Percentiles rank a stretch among this genome's conserved stretches.
Evolutionary conservation across 805 yeast genomes (phyloP).

Genomic region (Sugiyamaella mastotermitis): DNA sequence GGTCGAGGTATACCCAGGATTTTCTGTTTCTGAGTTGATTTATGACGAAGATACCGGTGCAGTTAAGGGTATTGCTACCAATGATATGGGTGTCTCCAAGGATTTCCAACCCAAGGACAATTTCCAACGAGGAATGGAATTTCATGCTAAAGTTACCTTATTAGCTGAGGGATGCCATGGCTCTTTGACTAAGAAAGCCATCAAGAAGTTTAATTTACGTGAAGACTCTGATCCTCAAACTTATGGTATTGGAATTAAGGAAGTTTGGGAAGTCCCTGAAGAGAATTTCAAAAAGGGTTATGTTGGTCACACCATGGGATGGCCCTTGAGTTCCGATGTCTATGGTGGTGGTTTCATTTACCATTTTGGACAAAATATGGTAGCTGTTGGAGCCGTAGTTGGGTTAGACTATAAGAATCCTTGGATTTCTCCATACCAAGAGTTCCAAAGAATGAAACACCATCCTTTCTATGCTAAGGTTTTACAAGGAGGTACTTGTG

Average conservation of each 20-base stretch:
- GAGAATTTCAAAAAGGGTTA: constrained; percentile 74
- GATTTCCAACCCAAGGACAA: constrained; percentile 69
- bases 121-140: constrained; percentile 97
- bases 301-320: constrained; percentile 85
- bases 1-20: constrained; percentile 88
- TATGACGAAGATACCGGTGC: constrained; percentile 47
- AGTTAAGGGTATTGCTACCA: constrained; percentile 88
- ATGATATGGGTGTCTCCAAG: constrained; percentile 80
- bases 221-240: constrained; percentile 67
- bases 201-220: constrained; percentile 63
- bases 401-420: constrained; percentile 96
- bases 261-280: constrained; percentile 91
- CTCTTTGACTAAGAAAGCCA: constrained; percentile 73
- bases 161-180: constrained; percentile 99
- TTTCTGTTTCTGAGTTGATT: constrained; percentile 74
- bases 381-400: constrained; percentile 86
- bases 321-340: constrained; percentile 63
- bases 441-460: constrained; percentile 88
- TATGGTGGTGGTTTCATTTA: constrained; percentile 98
- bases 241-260: constrained; percentile 93
- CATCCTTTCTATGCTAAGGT: constrained; percentile 78
- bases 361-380: constrained; percentile 91
- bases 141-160: constrained; percentile 82
- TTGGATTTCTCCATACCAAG: constrained; percentile 90
- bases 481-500: constrained; percentile 83